A percentile compares a stretch with the other conserved stretches of the same genome.
These are phyloP conservation scores for Backusella parvicylindrica DNA, from an alignment of 192 early-diverging fungal species.

Conservation along the genomic window DNA sequence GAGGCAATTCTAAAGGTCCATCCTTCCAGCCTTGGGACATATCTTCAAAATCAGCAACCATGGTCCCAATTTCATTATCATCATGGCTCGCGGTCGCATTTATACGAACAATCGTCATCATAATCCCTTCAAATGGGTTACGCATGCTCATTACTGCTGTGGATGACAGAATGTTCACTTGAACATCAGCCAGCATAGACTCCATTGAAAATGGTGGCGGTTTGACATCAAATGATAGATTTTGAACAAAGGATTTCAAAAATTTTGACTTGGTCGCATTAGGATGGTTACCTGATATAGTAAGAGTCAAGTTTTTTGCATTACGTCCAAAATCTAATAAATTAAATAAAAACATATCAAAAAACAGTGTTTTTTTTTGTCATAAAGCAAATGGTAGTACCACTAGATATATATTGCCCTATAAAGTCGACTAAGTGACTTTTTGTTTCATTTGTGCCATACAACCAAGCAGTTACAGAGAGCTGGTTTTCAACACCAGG, in stretches of 20 bases:
- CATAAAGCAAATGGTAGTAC: not conserved
- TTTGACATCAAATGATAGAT: slow-evolving; percentile 14
- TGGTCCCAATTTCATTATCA: slow-evolving; percentile 15
- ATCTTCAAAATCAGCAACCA: slow-evolving; percentile 27
- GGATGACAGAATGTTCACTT: slow-evolving; percentile 35
- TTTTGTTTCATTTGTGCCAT: not conserved
- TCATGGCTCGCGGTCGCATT: slow-evolving; percentile 29
- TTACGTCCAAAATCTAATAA: not conserved
- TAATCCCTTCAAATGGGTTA: slow-evolving; percentile 29
- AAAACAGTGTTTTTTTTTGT: not conserved
- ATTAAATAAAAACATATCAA: not conserved
- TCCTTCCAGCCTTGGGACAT: slow-evolving; percentile 19
- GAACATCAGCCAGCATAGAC: slow-evolving; percentile 17
- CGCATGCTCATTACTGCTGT: slow-evolving; percentile 20
- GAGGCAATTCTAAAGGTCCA: slow-evolving; percentile 27
- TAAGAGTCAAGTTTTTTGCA: slow-evolving; percentile 15
- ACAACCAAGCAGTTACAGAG: slow-evolving; percentile 6
- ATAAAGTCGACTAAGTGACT: slow-evolving; percentile 14
- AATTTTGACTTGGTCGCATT: slow-evolving; percentile 14
- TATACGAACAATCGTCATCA: slow-evolving; percentile 16
- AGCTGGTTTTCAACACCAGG: slow-evolving; percentile 19
- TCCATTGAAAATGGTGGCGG: slow-evolving; percentile 14
- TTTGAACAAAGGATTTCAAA: slow-evolving; percentile 13
- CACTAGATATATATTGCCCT: slow-evolving; percentile 15
- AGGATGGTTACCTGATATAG: slow-evolving; percentile 29